Evolutionary conservation across 2,329 filamentous ascomycete genomes (phyloP), one percentile per base, ranked within the genome.

Genomic region (Trichoderma koningiopsis): DNA sequence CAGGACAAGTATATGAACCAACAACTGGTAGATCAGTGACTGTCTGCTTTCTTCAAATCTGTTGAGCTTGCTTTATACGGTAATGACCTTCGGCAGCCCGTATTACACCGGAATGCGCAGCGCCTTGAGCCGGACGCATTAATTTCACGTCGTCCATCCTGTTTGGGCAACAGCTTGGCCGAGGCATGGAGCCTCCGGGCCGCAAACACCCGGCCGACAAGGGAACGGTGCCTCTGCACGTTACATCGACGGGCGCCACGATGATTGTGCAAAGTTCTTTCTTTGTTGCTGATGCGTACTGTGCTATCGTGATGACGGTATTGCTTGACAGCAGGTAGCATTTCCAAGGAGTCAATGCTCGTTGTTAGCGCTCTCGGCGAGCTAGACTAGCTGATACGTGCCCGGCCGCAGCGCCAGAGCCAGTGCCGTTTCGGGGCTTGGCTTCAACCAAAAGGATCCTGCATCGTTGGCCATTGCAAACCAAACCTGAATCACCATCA

Each of bases 141-240:
- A 49, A 49, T 49, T 49, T 24, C n/a, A 49, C 10, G 10, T 24
- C 3, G 47, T 49, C 47, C 47, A 49, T 58, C 64, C 49, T 29
- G 14, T 64, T 64, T 64, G 47, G 61, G 61, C 55, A 57, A 35
- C 16, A 29, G 10, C 24, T 19, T 29, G 53, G 53, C 13, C 27
- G 14, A 43, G 16, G 31, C 19, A 57, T 57, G 55, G 47, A 16
- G 53, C 53, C 47, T 58, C 55, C 55, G 64, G 40, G 55, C 64
- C 55, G 64, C 64, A 67, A 67, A 67, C 64, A 59, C 64, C 64
- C 64, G 64, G 64, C 53, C 52, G 53, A 56, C 62, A 66, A 53
- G 62, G 62, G 19, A n/a, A 37, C 40, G 22, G 14, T 13, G 47
- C 47, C 19, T 43, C 19, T 43, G 33, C 33, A 65, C 52, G 63